Conservation (phyloP, 768 basidiomycete genomes). For the Boletus bicolor region DNA sequence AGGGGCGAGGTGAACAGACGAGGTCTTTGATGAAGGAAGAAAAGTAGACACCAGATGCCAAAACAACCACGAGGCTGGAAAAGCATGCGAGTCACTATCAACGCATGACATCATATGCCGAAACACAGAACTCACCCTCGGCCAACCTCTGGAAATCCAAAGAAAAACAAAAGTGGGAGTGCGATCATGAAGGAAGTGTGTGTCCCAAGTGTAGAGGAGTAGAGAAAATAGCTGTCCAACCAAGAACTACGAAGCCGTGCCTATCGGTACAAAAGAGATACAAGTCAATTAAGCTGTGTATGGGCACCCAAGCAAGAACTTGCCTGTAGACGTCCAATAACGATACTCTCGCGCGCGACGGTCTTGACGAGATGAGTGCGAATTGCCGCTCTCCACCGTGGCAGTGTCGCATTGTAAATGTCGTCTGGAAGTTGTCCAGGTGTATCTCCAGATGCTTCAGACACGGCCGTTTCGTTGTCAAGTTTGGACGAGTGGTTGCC, state of each 20-base stretch:
- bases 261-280: slow-evolving; percentile 29
- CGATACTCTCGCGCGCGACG: slow-evolving; percentile 56
- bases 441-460: neutral
- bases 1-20: slow-evolving; percentile 86
- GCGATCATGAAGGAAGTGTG: slow-evolving; percentile 94
- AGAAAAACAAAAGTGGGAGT: slow-evolving; percentile 85
- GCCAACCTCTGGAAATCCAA: slow-evolving; percentile 70
- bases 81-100: neutral
- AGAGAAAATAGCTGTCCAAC: slow-evolving; percentile 80
- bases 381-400: slow-evolving; percentile 62
- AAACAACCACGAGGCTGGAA: slow-evolving; percentile 60
- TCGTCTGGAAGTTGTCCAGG: slow-evolving; percentile 35
- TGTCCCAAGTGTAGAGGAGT: slow-evolving; percentile 75
- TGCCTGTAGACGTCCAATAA: slow-evolving; percentile 70
- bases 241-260: slow-evolving; percentile 55
- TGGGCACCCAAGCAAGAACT: slow-evolving; percentile 10
- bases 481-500: neutral
- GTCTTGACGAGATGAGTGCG: slow-evolving; percentile 50
- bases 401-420: slow-evolving; percentile 61
- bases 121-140: slow-evolving; percentile 53
- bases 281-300: slow-evolving; percentile 7
- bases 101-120: neutral
- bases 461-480: neutral
- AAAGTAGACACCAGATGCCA: slow-evolving; percentile 80
- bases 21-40: slow-evolving; percentile 88